Conservation (phyloP, 2,329 filamentous ascomycete genomes). For the Hansfordia pulvinata region DNA sequence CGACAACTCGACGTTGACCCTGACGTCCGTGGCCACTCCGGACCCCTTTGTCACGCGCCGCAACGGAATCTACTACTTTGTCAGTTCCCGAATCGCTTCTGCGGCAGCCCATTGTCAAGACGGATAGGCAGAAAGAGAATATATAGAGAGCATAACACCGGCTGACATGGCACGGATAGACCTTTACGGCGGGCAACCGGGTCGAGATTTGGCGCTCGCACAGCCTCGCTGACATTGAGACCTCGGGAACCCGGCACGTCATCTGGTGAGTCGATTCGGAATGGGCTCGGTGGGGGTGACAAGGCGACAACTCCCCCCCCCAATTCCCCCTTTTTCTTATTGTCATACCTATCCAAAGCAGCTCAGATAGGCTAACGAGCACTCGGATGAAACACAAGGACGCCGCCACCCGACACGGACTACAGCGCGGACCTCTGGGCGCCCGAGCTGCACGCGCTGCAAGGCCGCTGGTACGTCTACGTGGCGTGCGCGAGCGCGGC, state of each 20-base stretch:
- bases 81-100: constrained; percentile 7
- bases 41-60: constrained; percentile 15
- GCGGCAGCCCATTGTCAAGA: too few species aligned
- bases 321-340: too few species aligned
- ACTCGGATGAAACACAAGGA: too few species aligned
- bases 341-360: too few species aligned
- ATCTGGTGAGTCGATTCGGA: constrained; percentile 19
- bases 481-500: constrained; percentile 8
- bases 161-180: constrained; percentile 9
- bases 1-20: constrained; percentile 15
- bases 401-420: constrained; percentile 13
- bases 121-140: too few species aligned
- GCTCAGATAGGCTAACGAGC: too few species aligned
- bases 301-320: neutral
- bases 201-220: constrained; percentile 18
- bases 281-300: too few species aligned
- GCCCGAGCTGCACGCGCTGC: constrained; percentile 7
- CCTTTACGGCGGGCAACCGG: constrained; percentile 15
- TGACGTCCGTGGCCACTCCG: constrained; percentile 15
- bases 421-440: constrained; percentile 13
- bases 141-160: constrained; percentile 3
- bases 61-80: constrained; percentile 13
- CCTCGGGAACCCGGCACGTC: constrained; percentile 9
- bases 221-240: constrained; percentile 14
- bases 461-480: constrained; percentile 9